Evolutionary conservation across 305 asterid genomes (phyloP), one percentile per base, ranked within the genome.

Genomic region (Nicotiana rustica): DNA sequence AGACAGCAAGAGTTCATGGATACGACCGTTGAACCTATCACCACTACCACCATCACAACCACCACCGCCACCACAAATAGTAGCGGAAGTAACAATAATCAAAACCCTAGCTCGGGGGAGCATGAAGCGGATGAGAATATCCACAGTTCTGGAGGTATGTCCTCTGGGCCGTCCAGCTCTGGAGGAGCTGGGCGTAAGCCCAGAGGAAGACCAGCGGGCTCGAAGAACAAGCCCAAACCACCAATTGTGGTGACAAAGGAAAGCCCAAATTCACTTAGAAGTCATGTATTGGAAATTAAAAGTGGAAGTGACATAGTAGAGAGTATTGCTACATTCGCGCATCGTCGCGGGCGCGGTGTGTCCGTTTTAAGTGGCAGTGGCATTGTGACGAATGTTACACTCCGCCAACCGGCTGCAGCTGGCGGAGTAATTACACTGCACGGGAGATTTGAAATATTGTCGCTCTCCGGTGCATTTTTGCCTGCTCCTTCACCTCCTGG

Each of bases 291-390:
- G 83, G 98, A 95, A 81, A 91, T 95, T 78, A 75, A 86, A 81
- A 82, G 75, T 29, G 93, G 94, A 56, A 82, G 86, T 68, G 98
- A 94, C 36, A 86, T 94, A 47, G 49, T 82, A 0, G 96, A 89
- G 25, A 82, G 91, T 81, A 91, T 94, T 49, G 86, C 95, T 5
- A 68, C 83, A 36, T 94, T 89, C 21, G 95, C 95, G 0, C 91
- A 77, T 59, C 89, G 92, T n/a, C 92, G 96, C 84, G 90, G 87
- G 57, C 87, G 92, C 3, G 98, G 98, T 13, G 95, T 94, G 18
- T 89, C 98, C 0, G 92, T 93, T 25, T 81, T 94, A 38, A 91
- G 95, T 68, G 98, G 97, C 1, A 92, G 89, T 18, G 98, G 98
- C 1, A 80, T 85, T 0, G 97, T 95, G 29, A 84, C 83, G 6